phyloP scores from a whole-genome alignment of 805 yeast genomes.

The Hanseniaspora singularis region DNA sequence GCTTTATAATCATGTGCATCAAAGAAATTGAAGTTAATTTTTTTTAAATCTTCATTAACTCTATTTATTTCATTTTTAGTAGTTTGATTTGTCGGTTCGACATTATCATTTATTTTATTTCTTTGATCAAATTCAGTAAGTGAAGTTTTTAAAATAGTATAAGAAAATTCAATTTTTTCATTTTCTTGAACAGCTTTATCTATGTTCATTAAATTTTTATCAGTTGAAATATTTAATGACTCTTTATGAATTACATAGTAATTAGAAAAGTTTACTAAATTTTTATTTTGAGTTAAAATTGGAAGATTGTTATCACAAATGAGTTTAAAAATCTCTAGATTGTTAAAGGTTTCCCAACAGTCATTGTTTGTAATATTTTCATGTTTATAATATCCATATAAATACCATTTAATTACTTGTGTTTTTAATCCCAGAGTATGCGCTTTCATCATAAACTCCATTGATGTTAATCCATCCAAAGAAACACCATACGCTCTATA shows the following conservation, averaged over 20 bases:
- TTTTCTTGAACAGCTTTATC: too few relatives aligned
- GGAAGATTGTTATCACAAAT: constrained; percentile 11
- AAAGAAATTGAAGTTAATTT: background rate
- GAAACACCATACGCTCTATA: background rate
- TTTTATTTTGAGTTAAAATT: background rate
- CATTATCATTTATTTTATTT: background rate
- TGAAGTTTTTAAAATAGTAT: too few relatives aligned
- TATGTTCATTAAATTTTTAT: too few relatives aligned
- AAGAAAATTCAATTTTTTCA: too few relatives aligned
- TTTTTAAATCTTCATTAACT: background rate
- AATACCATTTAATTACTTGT: constrained; percentile 8
- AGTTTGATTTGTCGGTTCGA: background rate
- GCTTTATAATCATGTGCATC: background rate
- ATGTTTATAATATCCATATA: background rate
- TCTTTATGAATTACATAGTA: background rate
- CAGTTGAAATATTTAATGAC: too few relatives aligned
- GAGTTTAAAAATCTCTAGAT: background rate
- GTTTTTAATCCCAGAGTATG: background rate
- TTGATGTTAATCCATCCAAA: constrained; percentile 1
- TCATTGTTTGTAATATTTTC: background rate
- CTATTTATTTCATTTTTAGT: background rate
- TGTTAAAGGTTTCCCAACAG: background rate
- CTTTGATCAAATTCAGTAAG: too few relatives aligned
- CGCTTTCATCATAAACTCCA: constrained; percentile 6
- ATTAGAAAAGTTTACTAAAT: background rate